Evolutionary conservation across 345 rosid genomes (phyloP), one percentile per base, ranked within the genome.

Genomic region (Aquilaria malaccensis): DNA sequence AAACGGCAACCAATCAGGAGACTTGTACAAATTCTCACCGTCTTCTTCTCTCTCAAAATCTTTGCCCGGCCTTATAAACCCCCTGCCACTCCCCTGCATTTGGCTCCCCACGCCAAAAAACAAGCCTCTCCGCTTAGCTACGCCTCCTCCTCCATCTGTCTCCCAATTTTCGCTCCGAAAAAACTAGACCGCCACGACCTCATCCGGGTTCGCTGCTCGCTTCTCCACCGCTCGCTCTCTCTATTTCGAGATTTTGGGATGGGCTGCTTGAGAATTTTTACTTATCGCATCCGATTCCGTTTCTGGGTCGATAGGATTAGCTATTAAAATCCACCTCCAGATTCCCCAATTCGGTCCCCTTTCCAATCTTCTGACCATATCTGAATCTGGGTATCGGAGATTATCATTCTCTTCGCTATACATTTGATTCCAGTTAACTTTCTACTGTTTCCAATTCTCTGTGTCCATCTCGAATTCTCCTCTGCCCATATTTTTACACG

Each of bases 231-330:
- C 80, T 68, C 72, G 67, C 75, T 76, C 80, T 61, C 78, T 67
- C 67, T 69, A 7, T 63, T 10, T 52, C 14, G 13, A 55, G 43
- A 50, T 57, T 10, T 68, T 51, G 67, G 45, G 67, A 70, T 81
- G 74, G 75, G 62, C 47, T 56, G 60, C 45, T 74, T 69, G 46
- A 32, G 60, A 64, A 60, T 75, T 70, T 31, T 54, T 22, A 33
- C 45, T 67, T 48, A 15, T 64, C 55, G 84, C 9, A 81, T 81
- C 85, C 62, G 85, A 77, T 81, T 74, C 81, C 73, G 66, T 76
- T 67, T 73, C 72, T 63, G n/a, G 30, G 52, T 67, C 72, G 53
- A 68, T 78, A 66, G 77, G 81, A 70, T 76, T 61, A 61, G 53
- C 50, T 60, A 33, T 60, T 74, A 48, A 67, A 67, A 65, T 77